phyloP scores from a whole-genome alignment of 768 basidiomycete species.

The Calvatia gigantea region DNA sequence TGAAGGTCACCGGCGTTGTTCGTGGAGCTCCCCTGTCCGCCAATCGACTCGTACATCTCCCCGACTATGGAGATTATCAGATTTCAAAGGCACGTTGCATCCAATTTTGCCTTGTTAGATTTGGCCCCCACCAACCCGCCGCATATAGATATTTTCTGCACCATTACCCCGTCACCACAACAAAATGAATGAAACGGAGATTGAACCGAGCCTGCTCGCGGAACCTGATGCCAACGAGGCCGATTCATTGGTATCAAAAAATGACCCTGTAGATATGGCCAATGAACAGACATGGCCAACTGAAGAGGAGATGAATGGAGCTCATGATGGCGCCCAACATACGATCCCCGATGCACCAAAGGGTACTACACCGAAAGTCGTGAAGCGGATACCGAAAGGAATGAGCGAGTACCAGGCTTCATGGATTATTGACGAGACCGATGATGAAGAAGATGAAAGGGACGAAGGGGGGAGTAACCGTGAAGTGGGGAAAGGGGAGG shows the following conservation, averaged over 20 bases:
- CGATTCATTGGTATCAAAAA: constrained; percentile 84
- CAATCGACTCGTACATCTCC: constrained; percentile 84
- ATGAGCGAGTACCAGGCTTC: constrained; percentile 97
- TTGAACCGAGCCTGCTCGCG: constrained; percentile 63
- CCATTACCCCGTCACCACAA: constrained; percentile 40
- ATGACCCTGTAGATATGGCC: constrained; percentile 83
- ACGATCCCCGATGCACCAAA: constrained; percentile 58
- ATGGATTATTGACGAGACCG: constrained; percentile 88
- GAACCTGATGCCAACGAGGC: constrained; percentile 62
- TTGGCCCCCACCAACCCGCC: no score
- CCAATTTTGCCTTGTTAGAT: background rate
- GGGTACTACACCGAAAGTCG: constrained; percentile 75
- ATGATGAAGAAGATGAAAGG: constrained; percentile 53
- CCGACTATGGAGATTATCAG: constrained; percentile 86
- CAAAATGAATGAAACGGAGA: constrained; percentile 52
- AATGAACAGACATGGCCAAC: constrained; percentile 99
- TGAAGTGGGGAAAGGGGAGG: constrained; percentile 39
- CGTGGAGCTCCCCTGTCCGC: constrained; percentile 78
- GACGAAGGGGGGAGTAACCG: constrained; percentile 39
- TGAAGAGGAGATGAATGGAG: constrained; percentile 84
- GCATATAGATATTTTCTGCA: constrained; percentile 77
- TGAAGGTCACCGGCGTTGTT: constrained; percentile 81
- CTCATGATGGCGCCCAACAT: constrained; percentile 22
- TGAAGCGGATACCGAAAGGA: constrained; percentile 89
- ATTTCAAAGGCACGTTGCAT: constrained; percentile 60